Conservation (phyloP, 495 filamentous ascomycete species). For the Chaetomium cochliodes region DNA sequence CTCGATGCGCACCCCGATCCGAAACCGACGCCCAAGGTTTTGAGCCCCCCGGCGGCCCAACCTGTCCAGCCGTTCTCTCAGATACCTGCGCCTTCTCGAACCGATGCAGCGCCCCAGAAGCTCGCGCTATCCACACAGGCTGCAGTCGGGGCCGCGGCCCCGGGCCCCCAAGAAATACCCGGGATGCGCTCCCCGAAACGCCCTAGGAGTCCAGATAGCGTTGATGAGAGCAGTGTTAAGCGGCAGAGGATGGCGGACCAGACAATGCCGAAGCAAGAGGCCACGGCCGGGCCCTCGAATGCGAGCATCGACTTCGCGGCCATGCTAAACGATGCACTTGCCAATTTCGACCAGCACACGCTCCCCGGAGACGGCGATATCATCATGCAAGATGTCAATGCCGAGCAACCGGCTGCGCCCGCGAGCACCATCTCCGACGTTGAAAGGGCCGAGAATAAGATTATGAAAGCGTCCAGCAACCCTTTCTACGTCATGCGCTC, state of each 20-base stretch:
- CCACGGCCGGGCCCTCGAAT: slow-evolving; percentile 11
- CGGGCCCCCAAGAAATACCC: not conserved
- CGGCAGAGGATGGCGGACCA: slow-evolving; percentile 37
- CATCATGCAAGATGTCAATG: slow-evolving; percentile 31
- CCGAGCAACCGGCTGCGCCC: not conserved
- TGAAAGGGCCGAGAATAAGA: slow-evolving; percentile 28
- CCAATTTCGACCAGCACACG: slow-evolving; percentile 24
- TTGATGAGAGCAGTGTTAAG: slow-evolving; percentile 35
- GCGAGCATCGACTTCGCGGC: slow-evolving; percentile 27
- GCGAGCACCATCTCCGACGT: slow-evolving; percentile 20
- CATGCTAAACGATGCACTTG: slow-evolving; percentile 34
- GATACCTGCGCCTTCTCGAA: not conserved
- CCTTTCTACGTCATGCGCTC: slow-evolving; percentile 36
- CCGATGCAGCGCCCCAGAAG: not conserved
- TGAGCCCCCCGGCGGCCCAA: not conserved
- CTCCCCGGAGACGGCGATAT: not conserved
- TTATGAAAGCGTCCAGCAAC: slow-evolving; percentile 36
- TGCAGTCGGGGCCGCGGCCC: no score
- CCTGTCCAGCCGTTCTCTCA: slow-evolving; percentile 1
- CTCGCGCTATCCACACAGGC: not conserved
- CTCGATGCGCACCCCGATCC: not conserved
- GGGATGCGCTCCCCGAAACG: slow-evolving; percentile 32
- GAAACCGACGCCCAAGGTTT: not conserved
- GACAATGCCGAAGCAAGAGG: slow-evolving; percentile 2
- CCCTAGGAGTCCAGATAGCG: slow-evolving; percentile 33